Evolutionary conservation across 1,284 basidiomycete genomes (phyloP).

Genomic region (Tilletia walkeri): DNA sequence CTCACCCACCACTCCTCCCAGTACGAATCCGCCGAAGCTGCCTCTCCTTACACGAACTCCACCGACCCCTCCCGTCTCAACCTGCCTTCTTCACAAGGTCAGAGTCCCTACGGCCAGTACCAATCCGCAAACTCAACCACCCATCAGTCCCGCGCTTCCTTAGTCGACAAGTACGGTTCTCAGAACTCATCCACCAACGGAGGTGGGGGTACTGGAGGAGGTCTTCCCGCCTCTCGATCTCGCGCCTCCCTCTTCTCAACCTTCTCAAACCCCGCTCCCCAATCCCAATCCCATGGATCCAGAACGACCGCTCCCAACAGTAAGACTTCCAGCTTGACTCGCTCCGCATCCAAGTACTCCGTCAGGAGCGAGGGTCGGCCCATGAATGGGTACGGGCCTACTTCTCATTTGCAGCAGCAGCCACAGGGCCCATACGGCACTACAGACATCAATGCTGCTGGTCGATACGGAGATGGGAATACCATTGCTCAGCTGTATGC

Average conservation of each 20-base stretch:
- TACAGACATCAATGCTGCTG: background rate
- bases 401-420: background rate
- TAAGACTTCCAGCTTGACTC: constrained; percentile 16
- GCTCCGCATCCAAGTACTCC: constrained; percentile 26
- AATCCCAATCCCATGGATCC: constrained; percentile 19
- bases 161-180: constrained; percentile 22
- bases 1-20: constrained; percentile 16
- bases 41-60: background rate
- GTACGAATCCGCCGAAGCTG: constrained; percentile 10
- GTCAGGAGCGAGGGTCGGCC: background rate
- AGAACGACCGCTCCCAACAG: constrained; percentile 25
- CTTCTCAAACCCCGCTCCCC: constrained; percentile 31
- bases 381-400: background rate
- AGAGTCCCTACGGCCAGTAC: constrained; percentile 1
- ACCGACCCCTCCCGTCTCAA: background rate
- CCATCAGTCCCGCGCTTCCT: background rate
- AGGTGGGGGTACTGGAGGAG: background rate
- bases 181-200: background rate
- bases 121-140: background rate
- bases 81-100: background rate
- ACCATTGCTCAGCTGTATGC: constrained; percentile 60
- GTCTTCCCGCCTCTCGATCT: constrained; percentile 3
- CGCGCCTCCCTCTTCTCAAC: constrained; percentile 27
- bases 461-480: constrained; percentile 36
- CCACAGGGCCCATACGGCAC: constrained; percentile 19